These are phyloP conservation scores for Gossypium longicalyx DNA, from an alignment of 345 rosid species.

Conservation along the genomic window DNA sequence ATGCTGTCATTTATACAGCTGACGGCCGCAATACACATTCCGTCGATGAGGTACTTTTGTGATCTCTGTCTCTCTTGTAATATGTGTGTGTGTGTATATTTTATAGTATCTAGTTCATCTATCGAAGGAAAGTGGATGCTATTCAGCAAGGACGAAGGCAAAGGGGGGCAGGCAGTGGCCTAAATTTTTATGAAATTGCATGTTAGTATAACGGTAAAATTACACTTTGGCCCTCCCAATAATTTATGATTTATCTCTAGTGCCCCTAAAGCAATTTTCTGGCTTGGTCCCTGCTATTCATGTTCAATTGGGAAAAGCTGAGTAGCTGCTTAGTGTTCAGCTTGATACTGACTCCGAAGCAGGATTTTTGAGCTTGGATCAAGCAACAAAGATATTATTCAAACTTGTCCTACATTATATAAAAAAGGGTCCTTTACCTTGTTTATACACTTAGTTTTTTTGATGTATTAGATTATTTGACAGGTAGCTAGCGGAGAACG, in stretches of 20 bases:
- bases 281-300: too few relatives aligned
- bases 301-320: background rate
- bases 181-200: too few relatives aligned
- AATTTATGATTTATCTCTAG: too few relatives aligned
- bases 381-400: background rate
- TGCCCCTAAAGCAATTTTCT: too few relatives aligned
- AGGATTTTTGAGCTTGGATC: background rate
- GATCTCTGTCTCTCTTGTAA: constrained; percentile 4
- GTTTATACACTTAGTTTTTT: constrained; percentile 1
- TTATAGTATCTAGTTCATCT: background rate
- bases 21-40: constrained; percentile 78
- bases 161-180: too few relatives aligned
- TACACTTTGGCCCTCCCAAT: too few relatives aligned
- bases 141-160: background rate
- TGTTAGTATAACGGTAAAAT: too few relatives aligned
- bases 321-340: background rate
- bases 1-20: constrained; percentile 82
- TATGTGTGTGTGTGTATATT: background rate
- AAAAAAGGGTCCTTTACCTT: background rate
- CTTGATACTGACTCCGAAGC: background rate
- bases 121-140: background rate
- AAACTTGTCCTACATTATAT: background rate
- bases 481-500: constrained; percentile 84
- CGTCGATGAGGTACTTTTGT: constrained; percentile 68
- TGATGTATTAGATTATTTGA: constrained; percentile 16